Evolutionary conservation across 2,329 filamentous ascomycete genomes (phyloP).

Genomic region (Metarhizium robertsii): DNA sequence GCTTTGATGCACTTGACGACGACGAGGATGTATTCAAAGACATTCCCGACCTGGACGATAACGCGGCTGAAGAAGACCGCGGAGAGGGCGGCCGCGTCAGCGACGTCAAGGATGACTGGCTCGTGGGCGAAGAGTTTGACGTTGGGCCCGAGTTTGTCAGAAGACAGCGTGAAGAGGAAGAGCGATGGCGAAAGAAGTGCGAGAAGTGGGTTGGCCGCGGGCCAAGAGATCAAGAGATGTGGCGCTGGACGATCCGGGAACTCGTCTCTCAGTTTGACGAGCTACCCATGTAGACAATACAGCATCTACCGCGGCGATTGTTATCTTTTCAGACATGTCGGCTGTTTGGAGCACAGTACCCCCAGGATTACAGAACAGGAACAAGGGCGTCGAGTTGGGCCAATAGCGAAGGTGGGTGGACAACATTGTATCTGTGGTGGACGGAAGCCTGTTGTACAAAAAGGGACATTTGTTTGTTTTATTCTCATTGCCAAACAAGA

Average conservation of each 20-base stretch:
- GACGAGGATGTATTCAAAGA: slow-evolving; percentile 93
- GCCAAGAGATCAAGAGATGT: slow-evolving; percentile 47
- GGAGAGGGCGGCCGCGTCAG: slow-evolving; percentile 43
- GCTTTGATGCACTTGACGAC: slow-evolving; percentile 60
- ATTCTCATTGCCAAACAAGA: neutral
- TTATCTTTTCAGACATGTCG: neutral
- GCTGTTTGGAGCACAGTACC: neutral
- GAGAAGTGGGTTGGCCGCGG: slow-evolving; percentile 68
- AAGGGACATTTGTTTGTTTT: too few species aligned
- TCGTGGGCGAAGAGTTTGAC: slow-evolving; percentile 93
- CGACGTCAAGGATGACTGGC: slow-evolving; percentile 66
- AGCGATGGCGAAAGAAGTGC: slow-evolving; percentile 81
- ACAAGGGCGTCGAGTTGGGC: neutral
- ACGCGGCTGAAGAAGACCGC: slow-evolving; percentile 37
- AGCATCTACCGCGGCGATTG: neutral
- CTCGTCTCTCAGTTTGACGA: slow-evolving; percentile 39
- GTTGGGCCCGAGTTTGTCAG: slow-evolving; percentile 90
- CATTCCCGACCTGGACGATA: slow-evolving; percentile 83
- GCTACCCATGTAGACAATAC: slow-evolving; percentile 15
- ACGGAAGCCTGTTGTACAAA: neutral
- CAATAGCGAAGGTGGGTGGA: neutral
- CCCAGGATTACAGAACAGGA: neutral
- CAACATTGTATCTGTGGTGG: neutral
- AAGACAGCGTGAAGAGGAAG: slow-evolving; percentile 84
- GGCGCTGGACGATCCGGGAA: slow-evolving; percentile 70